Evolutionary conservation across 768 basidiomycete species (phyloP), one percentile per base, ranked within the genome.

Genomic region (Boletus vinaceobasis): DNA sequence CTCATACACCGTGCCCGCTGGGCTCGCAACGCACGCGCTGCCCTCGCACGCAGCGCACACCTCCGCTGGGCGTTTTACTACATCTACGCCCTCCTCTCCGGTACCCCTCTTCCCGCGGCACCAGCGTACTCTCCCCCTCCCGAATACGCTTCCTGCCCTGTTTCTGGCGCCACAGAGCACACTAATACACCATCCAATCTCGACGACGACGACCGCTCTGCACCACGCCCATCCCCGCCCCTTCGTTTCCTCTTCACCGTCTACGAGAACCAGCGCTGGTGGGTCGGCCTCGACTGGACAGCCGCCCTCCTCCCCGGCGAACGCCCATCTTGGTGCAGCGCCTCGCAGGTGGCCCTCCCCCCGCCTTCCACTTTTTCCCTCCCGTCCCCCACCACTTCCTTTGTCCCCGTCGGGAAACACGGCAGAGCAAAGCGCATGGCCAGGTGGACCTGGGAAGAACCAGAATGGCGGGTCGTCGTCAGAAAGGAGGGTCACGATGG

Each of bases 241-340:
- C 71, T 88, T 32, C 84, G 88, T 21, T 94, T 95, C 74, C 78
- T 90, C 44, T 95, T 95, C 65, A 91, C 87, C n/a, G 73, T 95
- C 11, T 87, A 91, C 66, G 93, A 97, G 71, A 96, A 96, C 71
- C 93, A 97, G 72, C 81, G 94, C 7, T 96, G 94, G 94, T 98
- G 94, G 94, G 84, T 98, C 83, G 93, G 90, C 13, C 81, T 98
- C 42, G 94, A 97, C 72, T 98, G 91, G 91, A 96, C 94, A 2
- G 88, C 90, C 4, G 93, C 93, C 1, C 80, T 98, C 8, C 81
- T 97, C 15, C 94, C 94, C 0, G 82, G 82, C 17, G 94, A 98
- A 65, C 85, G 93, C 5, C 92, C 94, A 0, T 89, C 90, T 1
- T 98, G 93, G 94, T 92, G 74, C 75, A 71, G 79, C 79, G 21